Percentiles rank a stretch among this genome's conserved stretches.
Evolutionary conservation across 306 rosid species (phyloP).

Genomic region (Rubus idaeus): DNA sequence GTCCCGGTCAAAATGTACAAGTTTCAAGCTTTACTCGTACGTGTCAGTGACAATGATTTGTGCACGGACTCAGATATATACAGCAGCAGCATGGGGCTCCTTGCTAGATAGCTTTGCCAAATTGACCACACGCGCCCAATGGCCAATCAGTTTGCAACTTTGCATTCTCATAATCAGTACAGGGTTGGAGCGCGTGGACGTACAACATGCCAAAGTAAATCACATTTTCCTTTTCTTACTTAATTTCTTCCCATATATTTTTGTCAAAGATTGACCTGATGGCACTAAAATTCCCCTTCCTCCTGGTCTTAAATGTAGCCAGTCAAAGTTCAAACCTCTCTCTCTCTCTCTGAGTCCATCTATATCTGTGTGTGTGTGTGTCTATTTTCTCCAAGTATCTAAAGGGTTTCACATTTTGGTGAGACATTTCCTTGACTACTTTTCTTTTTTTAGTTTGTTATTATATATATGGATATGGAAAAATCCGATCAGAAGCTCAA

Average conservation of each 20-base stretch:
- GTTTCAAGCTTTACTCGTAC: neutral
- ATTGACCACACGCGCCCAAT: slow-evolving; percentile 2
- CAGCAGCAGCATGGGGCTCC: neutral
- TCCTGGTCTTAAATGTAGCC: neutral
- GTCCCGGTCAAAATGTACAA: neutral
- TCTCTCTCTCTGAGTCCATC: neutral
- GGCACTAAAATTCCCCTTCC: neutral
- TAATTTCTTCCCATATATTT: neutral
- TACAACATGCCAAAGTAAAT: neutral
- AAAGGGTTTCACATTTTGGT: slow-evolving; percentile 1
- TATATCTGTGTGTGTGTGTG: neutral
- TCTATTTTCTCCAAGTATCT: neutral
- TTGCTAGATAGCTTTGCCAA: neutral
- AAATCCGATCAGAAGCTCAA: neutral
- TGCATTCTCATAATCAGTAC: neutral
- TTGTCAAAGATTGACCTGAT: neutral
- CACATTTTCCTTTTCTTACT: neutral
- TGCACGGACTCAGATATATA: neutral
- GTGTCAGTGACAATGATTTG: slow-evolving; percentile 15
- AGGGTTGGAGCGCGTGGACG: neutral
- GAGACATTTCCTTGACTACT: neutral
- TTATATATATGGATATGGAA: neutral
- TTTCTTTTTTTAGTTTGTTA: neutral
- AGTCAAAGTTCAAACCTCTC: slow-evolving; percentile 4
- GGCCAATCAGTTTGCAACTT: neutral